Evolutionary conservation across 73 alveolate species (phyloP), one percentile per base, ranked within the genome.

Genomic region (Stentor roeselii): DNA sequence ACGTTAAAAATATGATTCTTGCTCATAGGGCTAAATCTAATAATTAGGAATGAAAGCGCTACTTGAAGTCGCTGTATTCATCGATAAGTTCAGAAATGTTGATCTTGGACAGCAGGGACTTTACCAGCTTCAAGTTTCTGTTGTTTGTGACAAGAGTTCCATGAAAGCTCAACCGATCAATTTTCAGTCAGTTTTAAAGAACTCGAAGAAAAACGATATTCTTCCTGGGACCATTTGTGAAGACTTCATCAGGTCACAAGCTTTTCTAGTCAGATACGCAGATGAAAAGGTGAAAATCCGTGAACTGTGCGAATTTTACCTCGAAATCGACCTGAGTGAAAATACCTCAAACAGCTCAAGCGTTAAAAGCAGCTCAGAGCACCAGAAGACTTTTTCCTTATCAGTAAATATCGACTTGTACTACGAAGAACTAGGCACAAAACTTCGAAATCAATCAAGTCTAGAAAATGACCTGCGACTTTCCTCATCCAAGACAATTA

Each of bases 231-330:
- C 36, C 21, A 87, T 91, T 15, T 91, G 90, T 39, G 94, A 92
- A 59, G 78, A 86, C 3, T 37, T 78, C 21, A 87, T 91, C 90
- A 42, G 78, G 78, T 87, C 95, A 14, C 60, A 89, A 60, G 86
- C 92, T 37, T 93, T 93, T 82, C 67, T 93, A 89, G 89, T 91
- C 35, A 74, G 98, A 34, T 93, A 85, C 75, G 75, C 88, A 60
- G 98, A 93, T 60, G 98, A 93, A 82, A 95, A 93, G 83, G 96
- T 87, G 40, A 61, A 76, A 2, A 32, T 76, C 37, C 32, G 34
- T 67, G 92, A 86, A 42, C 60, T 60, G 36, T 11, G 60, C 3
- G 21, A 14, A 37, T 86, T 83, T 75, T 36, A 86, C 59, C 3
- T 39, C 21, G 92, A 86, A 27, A 67, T 86, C 38, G 89, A 84